Percentiles rank a stretch among this genome's conserved stretches.
Conservation (phyloP, 2,329 filamentous ascomycete species). For the Penicillium sp. region DNA sequence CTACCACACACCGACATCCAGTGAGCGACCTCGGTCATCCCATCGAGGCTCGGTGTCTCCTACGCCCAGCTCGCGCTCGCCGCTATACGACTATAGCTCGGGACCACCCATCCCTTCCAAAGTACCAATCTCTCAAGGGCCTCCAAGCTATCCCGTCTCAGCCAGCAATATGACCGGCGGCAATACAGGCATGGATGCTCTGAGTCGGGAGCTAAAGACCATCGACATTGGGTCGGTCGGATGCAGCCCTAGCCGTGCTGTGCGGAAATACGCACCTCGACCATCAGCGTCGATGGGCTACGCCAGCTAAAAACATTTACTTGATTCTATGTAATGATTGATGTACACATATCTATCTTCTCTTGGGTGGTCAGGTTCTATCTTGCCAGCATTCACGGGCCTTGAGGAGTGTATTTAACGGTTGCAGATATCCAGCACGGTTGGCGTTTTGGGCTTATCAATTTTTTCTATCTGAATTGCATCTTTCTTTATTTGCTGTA, state of each 20-base stretch:
- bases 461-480: background rate
- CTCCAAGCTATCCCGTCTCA: conserved; percentile 28
- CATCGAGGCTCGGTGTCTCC: conserved; percentile 30
- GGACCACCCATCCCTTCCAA: conserved; percentile 42
- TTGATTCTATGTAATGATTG: conserved; percentile 12
- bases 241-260: conserved; percentile 27
- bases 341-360: conserved; percentile 17
- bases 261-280: conserved; percentile 31
- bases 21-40: conserved; percentile 20
- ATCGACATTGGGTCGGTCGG: conserved; percentile 45
- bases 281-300: conserved; percentile 26
- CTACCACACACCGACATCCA: conserved; percentile 24
- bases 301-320: conserved; percentile 19
- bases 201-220: conserved; percentile 53
- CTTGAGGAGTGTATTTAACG: conserved; percentile 8
- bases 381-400: background rate
- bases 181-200: conserved; percentile 39
- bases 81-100: conserved; percentile 29
- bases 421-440: conserved; percentile 7
- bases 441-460: too few species aligned
- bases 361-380: conserved; percentile 3
- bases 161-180: conserved; percentile 22
- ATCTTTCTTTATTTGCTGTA: conserved; percentile 8
- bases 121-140: conserved; percentile 34
- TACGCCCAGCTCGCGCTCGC: conserved; percentile 23